Evolutionary conservation across 176 grass and related monocot species (phyloP), one percentile per base, ranked within the genome.

Genomic region (Musa beccarii): DNA sequence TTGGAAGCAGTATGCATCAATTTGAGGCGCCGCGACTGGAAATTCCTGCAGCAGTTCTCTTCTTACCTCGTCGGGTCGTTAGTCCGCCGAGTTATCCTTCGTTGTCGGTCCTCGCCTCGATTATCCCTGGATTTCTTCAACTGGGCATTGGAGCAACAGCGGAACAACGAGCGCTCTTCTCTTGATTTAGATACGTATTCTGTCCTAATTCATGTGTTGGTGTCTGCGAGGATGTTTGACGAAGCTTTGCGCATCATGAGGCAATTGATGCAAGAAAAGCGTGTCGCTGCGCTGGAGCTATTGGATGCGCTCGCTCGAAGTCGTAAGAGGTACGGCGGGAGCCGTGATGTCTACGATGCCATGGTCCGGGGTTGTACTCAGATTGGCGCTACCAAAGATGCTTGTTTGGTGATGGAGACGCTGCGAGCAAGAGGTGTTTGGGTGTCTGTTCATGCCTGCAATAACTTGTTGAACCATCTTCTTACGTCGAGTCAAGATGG

Each of bases 401-500:
- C 68, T 25, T 53, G 24, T 55, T 62, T 80, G 54, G 54, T 80
- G 78, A 80, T 80, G 10, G 54, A 63, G 55, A 80, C n/a, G 56
- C 29, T 80, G 34, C 54, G 78, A 52, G 19, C 11, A 19, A 71
- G 43, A 62, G 78, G 34, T 28, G 55, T 72, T 21, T 51, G 78
- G 68, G 68, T 80, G 7, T 80, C 78, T 8, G 52, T 80, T 63
- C 78, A 80, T 56, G 78, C 68, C 19, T 72, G 34, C 54, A 80
- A 80, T 52, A 80, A 80, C 68, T 72, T 80, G n/a, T 56, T 80
- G 78, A 80, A 63, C 63, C 54, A 71, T 62, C 25, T 79, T 66
- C 34, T 80, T 49, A 49, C 72, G 54, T 34, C 54, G 29, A 23
- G 43, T 10, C 53, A 12, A 23, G 19, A 54, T 63, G 68, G 13